Percentiles rank a stretch among this genome's conserved stretches.
These are phyloP conservation scores for Rhizopogon rudus DNA, from an alignment of 768 basidiomycete species.

Conservation along the genomic window DNA sequence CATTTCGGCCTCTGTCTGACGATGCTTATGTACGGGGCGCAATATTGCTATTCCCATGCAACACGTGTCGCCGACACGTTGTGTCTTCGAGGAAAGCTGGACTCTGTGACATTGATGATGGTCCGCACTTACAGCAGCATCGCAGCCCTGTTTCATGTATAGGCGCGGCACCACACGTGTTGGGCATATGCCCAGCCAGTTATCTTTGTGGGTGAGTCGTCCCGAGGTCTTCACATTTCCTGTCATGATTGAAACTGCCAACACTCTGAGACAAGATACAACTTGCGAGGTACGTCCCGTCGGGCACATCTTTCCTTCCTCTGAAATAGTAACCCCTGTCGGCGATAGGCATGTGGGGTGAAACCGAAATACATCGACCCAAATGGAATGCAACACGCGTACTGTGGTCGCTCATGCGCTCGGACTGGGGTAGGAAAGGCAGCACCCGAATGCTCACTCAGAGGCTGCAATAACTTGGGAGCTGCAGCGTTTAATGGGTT, in stretches of 20 bases:
- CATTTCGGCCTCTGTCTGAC: not conserved
- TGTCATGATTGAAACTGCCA: not conserved
- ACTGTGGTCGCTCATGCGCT: slow-evolving; percentile 60
- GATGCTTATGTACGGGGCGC: not conserved
- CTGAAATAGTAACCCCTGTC: not conserved
- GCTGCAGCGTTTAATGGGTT: slow-evolving; percentile 47
- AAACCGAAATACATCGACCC: slow-evolving; percentile 59
- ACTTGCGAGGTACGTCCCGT: slow-evolving; percentile 22
- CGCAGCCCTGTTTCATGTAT: too few relatives aligned
- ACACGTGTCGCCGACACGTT: not conserved
- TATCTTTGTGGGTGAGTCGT: not conserved
- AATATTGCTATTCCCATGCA: not conserved
- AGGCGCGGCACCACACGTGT: not conserved
- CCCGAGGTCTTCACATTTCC: not conserved
- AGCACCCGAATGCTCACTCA: slow-evolving; percentile 41
- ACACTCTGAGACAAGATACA: not conserved
- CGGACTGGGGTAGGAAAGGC: slow-evolving; percentile 35
- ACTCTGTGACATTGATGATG: not conserved
- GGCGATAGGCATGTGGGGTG: slow-evolving; percentile 46
- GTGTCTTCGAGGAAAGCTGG: not conserved
- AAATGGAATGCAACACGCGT: slow-evolving; percentile 53
- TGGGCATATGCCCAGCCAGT: not conserved
- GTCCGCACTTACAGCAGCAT: not conserved
- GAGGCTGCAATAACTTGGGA: slow-evolving; percentile 46
- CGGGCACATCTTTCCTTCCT: not conserved